These are phyloP conservation scores for Phytopythium kandeliae DNA, from an alignment of 352 stramenopile species.

Conservation along the genomic window DNA sequence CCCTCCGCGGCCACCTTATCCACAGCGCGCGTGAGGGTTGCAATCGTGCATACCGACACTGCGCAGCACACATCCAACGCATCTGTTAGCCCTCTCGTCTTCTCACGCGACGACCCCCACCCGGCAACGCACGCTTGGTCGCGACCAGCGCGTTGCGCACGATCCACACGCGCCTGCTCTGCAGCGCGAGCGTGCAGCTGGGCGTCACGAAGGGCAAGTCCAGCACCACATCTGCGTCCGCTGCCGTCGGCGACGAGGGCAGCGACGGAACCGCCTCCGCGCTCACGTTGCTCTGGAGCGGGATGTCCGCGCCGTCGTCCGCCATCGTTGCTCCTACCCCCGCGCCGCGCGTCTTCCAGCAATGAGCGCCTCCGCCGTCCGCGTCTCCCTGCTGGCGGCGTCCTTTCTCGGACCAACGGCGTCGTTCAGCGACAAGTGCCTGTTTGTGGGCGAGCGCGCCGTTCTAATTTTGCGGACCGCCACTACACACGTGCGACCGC, in stretches of 20 bases:
- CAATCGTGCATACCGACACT: slow-evolving; percentile 43
- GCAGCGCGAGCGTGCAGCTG: slow-evolving; percentile 51
- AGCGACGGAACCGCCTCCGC: slow-evolving; percentile 36
- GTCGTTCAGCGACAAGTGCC: not conserved
- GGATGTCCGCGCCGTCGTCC: slow-evolving; percentile 22
- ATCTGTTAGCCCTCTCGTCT: not conserved
- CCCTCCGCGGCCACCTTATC: slow-evolving; percentile 20
- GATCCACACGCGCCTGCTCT: slow-evolving; percentile 60
- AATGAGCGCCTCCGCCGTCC: not conserved
- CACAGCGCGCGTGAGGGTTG: slow-evolving; percentile 27
- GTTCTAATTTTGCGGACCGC: not conserved
- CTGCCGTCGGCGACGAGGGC: slow-evolving; percentile 47
- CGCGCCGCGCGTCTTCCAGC: not conserved
- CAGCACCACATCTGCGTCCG: slow-evolving; percentile 36
- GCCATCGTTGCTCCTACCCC: not conserved
- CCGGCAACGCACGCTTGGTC: slow-evolving; percentile 29
- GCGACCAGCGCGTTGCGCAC: slow-evolving; percentile 71
- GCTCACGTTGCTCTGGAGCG: slow-evolving; percentile 48
- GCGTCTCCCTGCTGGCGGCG: not conserved
- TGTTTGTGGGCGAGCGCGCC: slow-evolving; percentile 1
- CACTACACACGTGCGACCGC: no score
- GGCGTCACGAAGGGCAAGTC: slow-evolving; percentile 56
- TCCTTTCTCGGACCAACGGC: not conserved
- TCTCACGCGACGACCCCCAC: not conserved
- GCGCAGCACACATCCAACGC: not conserved